phyloP scores from a whole-genome alignment of 2,329 filamentous ascomycete genomes.

The Aureobasidium sp. region DNA sequence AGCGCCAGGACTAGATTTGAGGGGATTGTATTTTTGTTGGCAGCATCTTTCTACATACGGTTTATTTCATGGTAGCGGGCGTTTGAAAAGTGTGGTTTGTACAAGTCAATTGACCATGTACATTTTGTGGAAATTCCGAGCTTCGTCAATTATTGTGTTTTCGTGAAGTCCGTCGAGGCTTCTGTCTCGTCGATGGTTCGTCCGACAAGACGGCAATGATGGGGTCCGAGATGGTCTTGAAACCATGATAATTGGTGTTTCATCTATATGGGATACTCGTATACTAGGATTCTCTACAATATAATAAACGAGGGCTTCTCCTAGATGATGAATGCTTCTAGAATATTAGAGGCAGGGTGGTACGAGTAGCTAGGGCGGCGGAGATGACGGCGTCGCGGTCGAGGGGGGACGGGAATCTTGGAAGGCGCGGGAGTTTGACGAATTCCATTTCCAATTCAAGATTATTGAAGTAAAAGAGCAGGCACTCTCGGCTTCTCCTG shows the following conservation, averaged over 20 bases:
- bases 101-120: neutral
- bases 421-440: neutral
- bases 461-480: neutral
- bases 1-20: constrained; percentile 5
- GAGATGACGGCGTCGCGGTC: constrained; percentile 11
- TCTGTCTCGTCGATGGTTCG: neutral
- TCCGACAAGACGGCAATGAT: neutral
- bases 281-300: neutral
- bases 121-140: neutral
- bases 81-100: constrained; percentile 13
- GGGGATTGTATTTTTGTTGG: neutral
- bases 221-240: neutral
- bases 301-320: neutral
- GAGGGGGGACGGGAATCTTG: neutral
- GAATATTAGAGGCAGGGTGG: neutral
- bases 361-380: neutral
- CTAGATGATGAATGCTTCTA: neutral
- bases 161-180: neutral
- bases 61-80: constrained; percentile 11
- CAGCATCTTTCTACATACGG: neutral
- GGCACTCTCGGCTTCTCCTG: neutral
- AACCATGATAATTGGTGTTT: neutral
- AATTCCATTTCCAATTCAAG: neutral
- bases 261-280: neutral
- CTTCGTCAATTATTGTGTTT: neutral